Conservation (phyloP, 768 basidiomycete species). For the Suillus sp. region DNA sequence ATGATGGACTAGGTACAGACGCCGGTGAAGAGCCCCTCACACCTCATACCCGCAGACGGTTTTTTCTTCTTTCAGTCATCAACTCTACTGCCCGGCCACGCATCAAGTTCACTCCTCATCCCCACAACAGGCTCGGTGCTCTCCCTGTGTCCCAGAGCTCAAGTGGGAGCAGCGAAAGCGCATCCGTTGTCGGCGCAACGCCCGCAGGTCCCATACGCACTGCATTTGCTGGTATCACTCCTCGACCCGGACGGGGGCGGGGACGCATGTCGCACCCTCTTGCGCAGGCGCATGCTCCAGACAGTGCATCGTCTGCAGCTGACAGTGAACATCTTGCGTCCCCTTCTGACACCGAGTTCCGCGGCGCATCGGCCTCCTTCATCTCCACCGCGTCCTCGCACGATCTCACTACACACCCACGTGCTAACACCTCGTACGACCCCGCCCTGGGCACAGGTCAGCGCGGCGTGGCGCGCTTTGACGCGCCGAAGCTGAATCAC, state of each 20-base stretch:
- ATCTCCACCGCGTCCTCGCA: conserved; percentile 86
- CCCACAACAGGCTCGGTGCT: conserved; percentile 52
- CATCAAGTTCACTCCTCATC: conserved; percentile 50
- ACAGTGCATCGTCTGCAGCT: conserved; percentile 39
- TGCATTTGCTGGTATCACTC: conserved; percentile 67
- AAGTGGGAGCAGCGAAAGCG: conserved; percentile 36
- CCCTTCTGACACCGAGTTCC: conserved; percentile 46
- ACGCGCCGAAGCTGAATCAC: conserved; percentile 81
- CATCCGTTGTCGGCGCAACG: conserved; percentile 33
- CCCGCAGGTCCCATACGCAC: conserved; percentile 43
- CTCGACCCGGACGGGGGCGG: conserved; percentile 50
- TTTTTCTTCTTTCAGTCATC: conserved; percentile 82
- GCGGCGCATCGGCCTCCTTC: conserved; percentile 62
- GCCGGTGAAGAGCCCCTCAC: conserved; percentile 51
- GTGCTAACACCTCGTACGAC: conserved; percentile 88
- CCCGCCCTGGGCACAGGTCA: conserved; percentile 75
- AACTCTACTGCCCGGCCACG: conserved; percentile 80
- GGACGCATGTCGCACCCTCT: conserved; percentile 65
- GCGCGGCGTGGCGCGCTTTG: conserved; percentile 73
- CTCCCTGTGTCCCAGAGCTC: conserved; percentile 55
- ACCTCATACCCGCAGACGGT: conserved; percentile 71
- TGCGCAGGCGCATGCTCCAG: conserved; percentile 50
- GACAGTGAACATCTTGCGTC: conserved; percentile 30
- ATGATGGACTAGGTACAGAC: conserved; percentile 39
- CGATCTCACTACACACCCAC: conserved; percentile 76